Conservation (phyloP, 371 early-diverging fungal species). For the Rhizoclosmatium hyalinum region DNA sequence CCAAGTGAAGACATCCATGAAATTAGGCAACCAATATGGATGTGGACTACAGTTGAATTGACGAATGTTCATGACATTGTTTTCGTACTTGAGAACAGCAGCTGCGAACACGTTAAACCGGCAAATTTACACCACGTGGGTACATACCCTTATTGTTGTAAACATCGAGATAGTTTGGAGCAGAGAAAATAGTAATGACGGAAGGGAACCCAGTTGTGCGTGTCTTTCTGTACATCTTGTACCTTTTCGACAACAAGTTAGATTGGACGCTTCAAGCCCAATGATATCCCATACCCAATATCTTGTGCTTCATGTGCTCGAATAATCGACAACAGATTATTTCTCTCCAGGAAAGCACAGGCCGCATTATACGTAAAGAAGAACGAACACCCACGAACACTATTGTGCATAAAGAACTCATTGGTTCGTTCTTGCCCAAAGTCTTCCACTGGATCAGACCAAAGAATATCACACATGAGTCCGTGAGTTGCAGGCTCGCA, state of each 20-base stretch:
- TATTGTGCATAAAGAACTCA: slow-evolving; percentile 86
- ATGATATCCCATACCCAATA: slow-evolving; percentile 64
- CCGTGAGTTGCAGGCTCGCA: slow-evolving; percentile 94
- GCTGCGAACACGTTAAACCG: slow-evolving; percentile 34
- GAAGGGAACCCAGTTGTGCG: slow-evolving; percentile 92
- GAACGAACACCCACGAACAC: slow-evolving; percentile 94
- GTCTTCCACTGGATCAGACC: slow-evolving; percentile 97
- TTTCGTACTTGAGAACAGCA: slow-evolving; percentile 79
- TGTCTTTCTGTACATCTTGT: slow-evolving; percentile 94
- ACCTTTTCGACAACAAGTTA: slow-evolving; percentile 36
- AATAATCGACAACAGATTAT: slow-evolving; percentile 91
- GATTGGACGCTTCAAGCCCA: too few relatives aligned
- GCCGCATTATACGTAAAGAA: slow-evolving; percentile 88
- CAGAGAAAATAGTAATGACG: slow-evolving; percentile 97
- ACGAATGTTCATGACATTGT: slow-evolving; percentile 96
- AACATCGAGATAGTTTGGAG: slow-evolving; percentile 96
- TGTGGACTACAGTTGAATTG: slow-evolving; percentile 85
- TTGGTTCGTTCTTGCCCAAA: slow-evolving; percentile 88
- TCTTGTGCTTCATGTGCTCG: slow-evolving; percentile 99
- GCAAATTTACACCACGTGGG: neutral
- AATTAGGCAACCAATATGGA: slow-evolving; percentile 73
- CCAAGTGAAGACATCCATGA: slow-evolving; percentile 94
- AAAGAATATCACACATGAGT: slow-evolving; percentile 95
- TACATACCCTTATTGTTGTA: slow-evolving; percentile 93
- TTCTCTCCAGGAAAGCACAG: slow-evolving; percentile 90